Percentiles rank a stretch among this genome's conserved stretches.
Evolutionary conservation across 2,329 filamentous ascomycete species (phyloP).

Genomic region (Fusarium ramigenum): DNA sequence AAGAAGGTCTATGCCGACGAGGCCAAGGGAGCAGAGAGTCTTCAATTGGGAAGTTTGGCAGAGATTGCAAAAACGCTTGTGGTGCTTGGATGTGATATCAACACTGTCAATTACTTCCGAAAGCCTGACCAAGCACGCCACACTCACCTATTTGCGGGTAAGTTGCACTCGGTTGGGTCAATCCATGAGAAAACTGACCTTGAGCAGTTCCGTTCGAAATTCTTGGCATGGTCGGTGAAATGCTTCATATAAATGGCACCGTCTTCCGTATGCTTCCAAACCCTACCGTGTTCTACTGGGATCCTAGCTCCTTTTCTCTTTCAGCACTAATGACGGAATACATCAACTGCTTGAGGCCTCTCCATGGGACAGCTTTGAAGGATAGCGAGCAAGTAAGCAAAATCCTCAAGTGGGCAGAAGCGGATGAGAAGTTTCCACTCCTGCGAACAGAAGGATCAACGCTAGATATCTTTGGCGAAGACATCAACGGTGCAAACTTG

Average conservation of each 20-base stretch:
- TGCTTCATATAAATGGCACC: conserved; percentile 48
- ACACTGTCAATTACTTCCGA: conserved; percentile 46
- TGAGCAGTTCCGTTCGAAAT: conserved; percentile 39
- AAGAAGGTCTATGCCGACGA: conserved; percentile 37
- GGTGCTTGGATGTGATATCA: conserved; percentile 51
- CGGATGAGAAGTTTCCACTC: conserved; percentile 15
- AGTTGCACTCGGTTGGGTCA: background rate
- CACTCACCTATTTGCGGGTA: conserved; percentile 33
- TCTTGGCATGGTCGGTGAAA: conserved; percentile 52
- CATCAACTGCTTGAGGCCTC: background rate
- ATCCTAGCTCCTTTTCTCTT: conserved; percentile 27
- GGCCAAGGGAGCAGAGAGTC: conserved; percentile 28
- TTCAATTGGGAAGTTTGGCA: conserved; percentile 47
- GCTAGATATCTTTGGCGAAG: conserved; percentile 13
- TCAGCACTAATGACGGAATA: conserved; percentile 18
- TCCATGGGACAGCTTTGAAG: background rate
- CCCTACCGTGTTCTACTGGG: conserved; percentile 44
- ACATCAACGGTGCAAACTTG: conserved; percentile 17
- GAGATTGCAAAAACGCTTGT: conserved; percentile 51
- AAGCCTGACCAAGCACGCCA: conserved; percentile 26
- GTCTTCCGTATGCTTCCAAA: conserved; percentile 55
- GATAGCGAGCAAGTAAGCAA: conserved; percentile 1
- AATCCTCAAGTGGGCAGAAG: conserved; percentile 24
- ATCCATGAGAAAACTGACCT: rapidly evolving
- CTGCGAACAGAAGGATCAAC: conserved; percentile 19